Evolutionary conservation across 2,329 filamentous ascomycete species (phyloP), one percentile per base, ranked within the genome.

Genomic region (Sarocladiaceae sp.): DNA sequence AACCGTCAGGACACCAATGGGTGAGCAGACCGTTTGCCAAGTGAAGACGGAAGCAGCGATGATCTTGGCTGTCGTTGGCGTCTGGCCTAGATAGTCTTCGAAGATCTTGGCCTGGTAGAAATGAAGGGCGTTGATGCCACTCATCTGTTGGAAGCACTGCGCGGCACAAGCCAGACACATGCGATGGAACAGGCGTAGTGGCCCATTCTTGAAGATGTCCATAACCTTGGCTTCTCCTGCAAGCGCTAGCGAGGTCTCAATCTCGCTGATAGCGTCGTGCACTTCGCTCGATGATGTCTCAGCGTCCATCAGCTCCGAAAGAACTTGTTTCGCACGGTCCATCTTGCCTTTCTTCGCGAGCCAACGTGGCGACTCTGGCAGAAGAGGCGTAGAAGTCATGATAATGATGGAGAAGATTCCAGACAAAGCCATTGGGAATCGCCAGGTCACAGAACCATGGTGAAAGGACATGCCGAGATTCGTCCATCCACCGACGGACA

Each of bases 391-490:
- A 1, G 57, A 55, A 4, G 46, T 45, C 12, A 55, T 54, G 16
- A 62, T 52, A 24, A 60, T 42, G 6, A 61, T 41, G 39, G 56
- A 61, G 51, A 70, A 69, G 33, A 71, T 33, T 12, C 69, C 56
- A 48, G 73, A 68, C 47, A 73, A 64, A 2, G 67, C 68, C 3
- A 73, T 52, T 27, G 70, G 61, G 49, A 72, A 66, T 27, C 70
- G 56, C 68, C 69, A 71, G 45, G 65, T 55, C 37, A 65, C 46
- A 27, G 55, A 24, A 23, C 62, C 51, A 16, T 59, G 45, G 20
- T 62, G 59, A 45, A 60, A 61, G 3, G 63, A 67, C 15, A 68
- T 47, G 7, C 59, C 66, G 34, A 61, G 67, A 37, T 56, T 65
- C 31, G 67, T 56, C 65, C 64, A 69, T 48, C 68, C 64, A 7